Evolutionary conservation across 2,329 filamentous ascomycete species (phyloP), one percentile per base, ranked within the genome.

Genomic region (Colletotrichum trifolii): DNA sequence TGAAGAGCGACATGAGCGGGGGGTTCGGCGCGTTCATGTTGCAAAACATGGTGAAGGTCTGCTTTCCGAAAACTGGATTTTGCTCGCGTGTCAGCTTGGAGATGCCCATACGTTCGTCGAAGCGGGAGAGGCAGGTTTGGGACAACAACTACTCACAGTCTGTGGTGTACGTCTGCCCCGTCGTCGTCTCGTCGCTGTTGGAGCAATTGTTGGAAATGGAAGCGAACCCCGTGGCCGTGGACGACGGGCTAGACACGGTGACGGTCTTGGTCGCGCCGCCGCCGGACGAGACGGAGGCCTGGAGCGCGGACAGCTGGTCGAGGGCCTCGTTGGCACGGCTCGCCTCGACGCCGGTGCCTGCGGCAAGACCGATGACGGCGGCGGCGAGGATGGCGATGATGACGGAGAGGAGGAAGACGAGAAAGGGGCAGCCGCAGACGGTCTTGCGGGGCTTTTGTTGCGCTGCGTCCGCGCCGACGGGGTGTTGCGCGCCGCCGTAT

Each of bases 301-400:
- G 73, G 43, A 78, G 55, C 5, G 67, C 54, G 3, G 74, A 73
- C 13, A 81, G 66, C 56, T 74, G 74, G 34, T 70, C 60, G 34
- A 76, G 72, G 1, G 79, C 79, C 11, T 75, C 67, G 55, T 73
- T 80, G 6, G 80, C 79, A 50, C 78, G 75, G 64, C 71, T 77
- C 7, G 77, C 69, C 58, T 81, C 76, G 6, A 83, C 71, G 6
- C 80, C 82, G 2, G 79, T 81, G 4, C 80, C 79, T 0, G 79
- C 80, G 1, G 80, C 81, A 34, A 83, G 71, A 1, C 80, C 81
- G 56, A 83, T 77, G 11, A 82, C 80, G 2, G 79, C 76, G 0
- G 73, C 76, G 0, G 75, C 74, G 46, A 83, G 67, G 11, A 80
- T 40, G 6, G 76, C 79, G 62, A 82, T 77, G 59, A 79, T 75